Evolutionary conservation across 2,329 filamentous ascomycete genomes (phyloP).

Genomic region (Aspergillus sp.): DNA sequence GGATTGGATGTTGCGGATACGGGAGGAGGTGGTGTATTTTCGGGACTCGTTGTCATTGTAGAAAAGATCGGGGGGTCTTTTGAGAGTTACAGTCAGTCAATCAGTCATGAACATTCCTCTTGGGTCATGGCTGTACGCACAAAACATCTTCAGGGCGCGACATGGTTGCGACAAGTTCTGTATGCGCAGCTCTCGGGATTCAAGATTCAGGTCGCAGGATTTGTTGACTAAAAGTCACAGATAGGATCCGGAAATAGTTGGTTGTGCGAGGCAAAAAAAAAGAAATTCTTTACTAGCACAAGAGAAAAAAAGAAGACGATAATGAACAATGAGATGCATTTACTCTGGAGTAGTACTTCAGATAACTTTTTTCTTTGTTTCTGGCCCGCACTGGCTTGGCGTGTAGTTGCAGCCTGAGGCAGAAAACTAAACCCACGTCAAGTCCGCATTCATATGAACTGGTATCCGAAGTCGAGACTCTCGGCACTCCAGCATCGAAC

Average conservation of each 20-base stretch:
- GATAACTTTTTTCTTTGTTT: background rate
- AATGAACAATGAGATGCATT: no score
- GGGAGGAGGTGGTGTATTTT: conserved; percentile 94
- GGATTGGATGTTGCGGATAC: conserved; percentile 91
- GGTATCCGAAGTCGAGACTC: no score
- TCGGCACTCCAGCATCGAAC: no score
- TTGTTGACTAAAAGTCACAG: background rate
- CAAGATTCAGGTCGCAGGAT: background rate
- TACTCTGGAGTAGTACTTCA: no score
- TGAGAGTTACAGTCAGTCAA: conserved; percentile 1
- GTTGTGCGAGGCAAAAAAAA: background rate
- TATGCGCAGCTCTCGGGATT: background rate
- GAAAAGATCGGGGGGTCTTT: conserved; percentile 86
- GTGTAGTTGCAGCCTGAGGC: background rate
- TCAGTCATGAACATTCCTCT: no score
- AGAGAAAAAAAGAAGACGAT: no score
- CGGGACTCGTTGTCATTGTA: conserved; percentile 93
- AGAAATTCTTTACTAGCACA: no score
- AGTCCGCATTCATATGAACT: no score
- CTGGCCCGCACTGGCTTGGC: background rate
- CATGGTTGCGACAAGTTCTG: conserved; percentile 53
- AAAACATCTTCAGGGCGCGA: conserved; percentile 94
- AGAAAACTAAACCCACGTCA: background rate
- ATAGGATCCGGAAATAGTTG: background rate
- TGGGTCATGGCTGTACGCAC: conserved; percentile 42